phyloP scores from a whole-genome alignment of 371 early-diverging fungal genomes.

The Capillidium heterosporum region DNA sequence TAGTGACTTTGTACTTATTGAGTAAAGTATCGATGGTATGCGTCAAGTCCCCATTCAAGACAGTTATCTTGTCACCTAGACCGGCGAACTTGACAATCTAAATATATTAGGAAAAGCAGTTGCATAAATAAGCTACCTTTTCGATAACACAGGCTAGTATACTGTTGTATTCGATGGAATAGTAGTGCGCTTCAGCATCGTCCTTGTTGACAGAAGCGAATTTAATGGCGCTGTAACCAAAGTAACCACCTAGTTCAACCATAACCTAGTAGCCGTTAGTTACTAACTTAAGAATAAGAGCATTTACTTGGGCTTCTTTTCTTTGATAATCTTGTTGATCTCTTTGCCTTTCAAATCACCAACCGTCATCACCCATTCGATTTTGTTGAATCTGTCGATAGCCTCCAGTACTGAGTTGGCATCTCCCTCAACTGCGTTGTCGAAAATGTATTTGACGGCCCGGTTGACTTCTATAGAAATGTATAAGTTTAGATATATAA shows the following conservation, averaged over 20 bases:
- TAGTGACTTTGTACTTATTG: not conserved
- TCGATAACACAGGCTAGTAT: constrained; percentile 2
- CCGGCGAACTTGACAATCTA: constrained; percentile 10
- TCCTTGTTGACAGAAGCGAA: not conserved
- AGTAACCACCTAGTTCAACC: constrained; percentile 8
- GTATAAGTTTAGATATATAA: not conserved
- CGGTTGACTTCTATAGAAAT: not conserved
- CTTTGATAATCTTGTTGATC: not conserved
- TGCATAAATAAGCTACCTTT: not conserved
- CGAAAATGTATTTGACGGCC: not conserved
- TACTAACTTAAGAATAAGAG: not conserved
- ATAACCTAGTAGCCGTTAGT: not conserved
- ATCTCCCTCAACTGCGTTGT: not conserved
- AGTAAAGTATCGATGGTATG: not conserved
- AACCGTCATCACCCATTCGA: not conserved
- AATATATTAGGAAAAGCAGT: not conserved
- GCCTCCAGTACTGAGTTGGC: not conserved
- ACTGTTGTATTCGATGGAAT: not conserved
- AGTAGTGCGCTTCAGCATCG: not conserved
- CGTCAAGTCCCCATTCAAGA: constrained; percentile 7
- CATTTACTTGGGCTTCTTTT: not conserved
- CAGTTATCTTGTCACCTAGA: constrained; percentile 5
- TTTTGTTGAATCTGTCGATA: not conserved
- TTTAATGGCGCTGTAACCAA: constrained; percentile 11
- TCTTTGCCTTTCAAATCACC: constrained; percentile 1